Conservation (phyloP, 2,329 filamentous ascomycete genomes). For the Xylaria sp. region DNA sequence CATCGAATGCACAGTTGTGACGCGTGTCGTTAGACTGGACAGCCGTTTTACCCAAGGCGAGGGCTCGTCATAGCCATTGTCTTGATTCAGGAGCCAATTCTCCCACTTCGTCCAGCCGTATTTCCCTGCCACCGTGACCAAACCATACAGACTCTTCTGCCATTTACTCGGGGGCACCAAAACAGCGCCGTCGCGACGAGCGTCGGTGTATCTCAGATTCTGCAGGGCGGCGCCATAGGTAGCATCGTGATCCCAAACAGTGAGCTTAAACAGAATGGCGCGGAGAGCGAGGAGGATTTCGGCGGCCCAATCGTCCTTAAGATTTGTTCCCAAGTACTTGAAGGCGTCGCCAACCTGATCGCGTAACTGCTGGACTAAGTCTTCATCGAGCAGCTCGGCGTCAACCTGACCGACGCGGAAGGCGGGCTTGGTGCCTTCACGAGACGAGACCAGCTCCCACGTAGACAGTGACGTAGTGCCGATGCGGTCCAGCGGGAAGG, state of each 20-base stretch:
- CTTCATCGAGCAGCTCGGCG: conserved; percentile 93
- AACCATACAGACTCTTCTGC: conserved; percentile 87
- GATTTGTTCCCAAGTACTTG: conserved; percentile 80
- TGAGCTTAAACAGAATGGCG: conserved; percentile 89
- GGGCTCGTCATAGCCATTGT: conserved; percentile 77
- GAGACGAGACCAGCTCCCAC: conserved; percentile 78
- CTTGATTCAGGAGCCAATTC: conserved; percentile 80
- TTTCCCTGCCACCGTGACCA: conserved; percentile 85
- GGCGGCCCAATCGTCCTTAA: conserved; percentile 86
- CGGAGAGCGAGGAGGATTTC: conserved; percentile 85
- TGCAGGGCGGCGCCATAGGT: conserved; percentile 94
- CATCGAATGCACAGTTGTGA: conserved; percentile 80
- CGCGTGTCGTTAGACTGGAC: conserved; percentile 73
- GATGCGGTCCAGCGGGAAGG: conserved; percentile 71
- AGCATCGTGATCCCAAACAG: conserved; percentile 95
- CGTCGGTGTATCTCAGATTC: conserved; percentile 90
- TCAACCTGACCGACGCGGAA: conserved; percentile 97
- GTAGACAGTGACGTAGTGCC: conserved; percentile 60
- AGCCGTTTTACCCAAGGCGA: conserved; percentile 65
- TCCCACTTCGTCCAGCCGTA: conserved; percentile 96
- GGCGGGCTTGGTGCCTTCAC: conserved; percentile 82
- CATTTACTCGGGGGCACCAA: conserved; percentile 76
- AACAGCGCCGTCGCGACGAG: conserved; percentile 71
- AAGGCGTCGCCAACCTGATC: conserved; percentile 87
- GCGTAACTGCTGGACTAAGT: conserved; percentile 86